Evolutionary conservation across 805 yeast species (phyloP), one percentile per base, ranked within the genome.

Genomic region (Metschnikowia cubensis): DNA sequence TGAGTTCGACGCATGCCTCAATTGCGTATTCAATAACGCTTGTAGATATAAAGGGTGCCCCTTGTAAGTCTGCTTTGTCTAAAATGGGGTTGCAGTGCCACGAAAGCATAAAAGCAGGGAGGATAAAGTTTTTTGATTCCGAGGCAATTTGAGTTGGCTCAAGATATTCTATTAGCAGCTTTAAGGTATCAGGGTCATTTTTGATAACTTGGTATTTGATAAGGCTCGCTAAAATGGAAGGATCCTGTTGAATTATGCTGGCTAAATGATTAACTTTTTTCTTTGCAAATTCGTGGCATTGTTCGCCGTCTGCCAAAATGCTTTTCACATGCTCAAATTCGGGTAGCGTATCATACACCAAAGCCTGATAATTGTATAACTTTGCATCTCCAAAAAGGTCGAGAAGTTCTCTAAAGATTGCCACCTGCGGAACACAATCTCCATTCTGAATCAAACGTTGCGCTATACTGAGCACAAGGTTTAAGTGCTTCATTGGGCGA

Each of bases 181-280:
- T 55, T 31, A 69, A 58, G 2, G 62, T 54, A 2, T 37, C 51
- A 8, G 17, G 31, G 31, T 69, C 60, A 2, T 59, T 51, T 3
- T 64, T 55, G 3, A 42, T 29, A 10, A 59, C 54, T 35, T 66
- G 65, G 51, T 65, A 70, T 10, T 51, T 47, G 8, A 71, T 49
- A 15, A 73, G 56, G 6, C 64, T 55, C 3, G 44, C 49, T 18
- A 73, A 43, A n/a, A 71, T 54, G 11, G 59, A 57, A 0, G 77
- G 75, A 18, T 63, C 59, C 35, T 56, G 44, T 48, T 68, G 66
- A 6, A 73, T 57, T 2, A 64, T 42, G 41, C 36, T 25, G 44
- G 18, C 52, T 46, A 64, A 67, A 36, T 66, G 68, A 41, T 52
- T 48, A 1, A 60, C 54, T n/a, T 57, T 41, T 13, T 59, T 47